Evolutionary conservation across 2,329 filamentous ascomycete genomes (phyloP), one percentile per base, ranked within the genome.

Genomic region (Claviceps sp.): DNA sequence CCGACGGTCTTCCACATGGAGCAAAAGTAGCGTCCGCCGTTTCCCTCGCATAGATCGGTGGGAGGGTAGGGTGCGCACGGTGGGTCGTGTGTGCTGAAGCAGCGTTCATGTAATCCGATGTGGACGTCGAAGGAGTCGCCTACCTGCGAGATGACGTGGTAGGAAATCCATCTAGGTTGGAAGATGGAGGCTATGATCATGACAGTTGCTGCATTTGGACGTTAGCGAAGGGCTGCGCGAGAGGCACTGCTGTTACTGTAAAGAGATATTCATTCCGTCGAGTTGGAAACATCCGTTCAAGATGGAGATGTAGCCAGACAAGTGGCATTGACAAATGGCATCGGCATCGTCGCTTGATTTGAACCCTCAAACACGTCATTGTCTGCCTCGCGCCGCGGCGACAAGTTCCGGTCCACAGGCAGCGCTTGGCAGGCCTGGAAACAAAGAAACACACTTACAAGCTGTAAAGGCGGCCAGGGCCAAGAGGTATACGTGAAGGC

Each of bases 1-100:
- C 87, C 89, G 38, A 88, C 82, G 26, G 82, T 88, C 53, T 86
- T 79, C 91, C 91, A 98, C 77, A 94, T 85, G 60, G 82, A 85
- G 73, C 93, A 97, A 70, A 97, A 96, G 61, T 82, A 80, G 49
- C 80, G 76, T n/a, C 45, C 48, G 59, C 83, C 78, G 26, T 60
- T 65, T 38, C 61, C 59, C 23, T 63, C 60, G 53, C 68, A 71
- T 23, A 68, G 53, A 36, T 66, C 60, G 20, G 59, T 58, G 20
- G 59, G 58, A 16, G 66, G 67, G 47, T 66, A 69, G 14, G 58
- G 55, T 50, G 73, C 72, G 66, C 86, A 90, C 46, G 70, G 67
- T n/a, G 71, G 68, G 48, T 79, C 74, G 45, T 78, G 78, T 53
- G 86, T 71, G 53, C 79, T 85, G 50, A 83, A 86, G 70, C 91